Evolutionary conservation across 1,284 basidiomycete genomes (phyloP).

Genomic region (Schizophyllum commune): DNA sequence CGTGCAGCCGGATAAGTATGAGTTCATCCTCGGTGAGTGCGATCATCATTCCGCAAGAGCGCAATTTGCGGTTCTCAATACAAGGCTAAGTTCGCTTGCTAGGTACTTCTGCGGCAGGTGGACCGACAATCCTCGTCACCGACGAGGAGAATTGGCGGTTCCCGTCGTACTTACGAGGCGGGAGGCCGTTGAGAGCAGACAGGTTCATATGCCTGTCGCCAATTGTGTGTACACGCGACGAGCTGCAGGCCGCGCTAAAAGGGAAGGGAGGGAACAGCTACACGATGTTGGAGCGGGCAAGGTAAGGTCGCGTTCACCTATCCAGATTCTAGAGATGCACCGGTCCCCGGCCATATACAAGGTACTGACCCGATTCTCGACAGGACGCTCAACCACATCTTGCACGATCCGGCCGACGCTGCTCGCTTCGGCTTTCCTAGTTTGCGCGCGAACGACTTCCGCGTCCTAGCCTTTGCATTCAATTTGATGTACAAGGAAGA

Average conservation of each 20-base stretch:
- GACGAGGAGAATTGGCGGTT: no score
- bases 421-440: not conserved
- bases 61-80: no score
- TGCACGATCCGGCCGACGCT: not conserved
- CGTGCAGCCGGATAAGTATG: no score
- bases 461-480: not conserved
- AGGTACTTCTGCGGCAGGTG: no score
- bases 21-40: no score
- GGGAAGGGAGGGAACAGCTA: not conserved
- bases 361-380: not conserved
- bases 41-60: no score
- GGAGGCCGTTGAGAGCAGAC: no score
- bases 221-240: no score
- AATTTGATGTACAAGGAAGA: not conserved
- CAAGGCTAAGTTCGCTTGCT: no score
- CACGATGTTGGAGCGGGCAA: not conserved
- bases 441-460: not conserved
- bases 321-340: not conserved
- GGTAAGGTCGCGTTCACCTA: not conserved
- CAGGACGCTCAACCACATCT: not conserved
- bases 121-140: no score
- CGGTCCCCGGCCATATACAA: not conserved
- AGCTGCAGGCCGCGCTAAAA: not conserved
- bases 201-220: no score
- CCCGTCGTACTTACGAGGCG: no score